A percentile compares a stretch with the other conserved stretches of the same genome.
These are phyloP conservation scores for Isatis lusitanica DNA, from an alignment of 441 rosid genomes.

Conservation along the genomic window DNA sequence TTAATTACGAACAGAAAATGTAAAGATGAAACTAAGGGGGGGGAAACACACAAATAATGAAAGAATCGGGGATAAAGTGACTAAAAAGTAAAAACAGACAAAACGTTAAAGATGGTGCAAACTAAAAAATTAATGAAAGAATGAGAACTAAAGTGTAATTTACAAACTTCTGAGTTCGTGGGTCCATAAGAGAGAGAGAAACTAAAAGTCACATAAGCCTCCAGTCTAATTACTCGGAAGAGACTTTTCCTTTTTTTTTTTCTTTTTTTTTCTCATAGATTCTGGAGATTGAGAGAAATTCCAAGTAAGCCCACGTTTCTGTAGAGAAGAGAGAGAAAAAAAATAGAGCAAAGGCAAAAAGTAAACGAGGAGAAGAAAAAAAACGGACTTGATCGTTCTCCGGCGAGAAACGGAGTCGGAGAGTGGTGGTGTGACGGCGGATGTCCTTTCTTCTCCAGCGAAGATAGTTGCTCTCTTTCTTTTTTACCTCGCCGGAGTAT, in stretches of 20 bases:
- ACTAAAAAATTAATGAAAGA: background rate
- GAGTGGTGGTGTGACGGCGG: conserved; percentile 7
- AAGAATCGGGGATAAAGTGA: background rate
- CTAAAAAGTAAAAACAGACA: background rate
- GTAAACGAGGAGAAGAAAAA: conserved; percentile 28
- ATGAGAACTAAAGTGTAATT: background rate
- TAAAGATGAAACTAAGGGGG: background rate
- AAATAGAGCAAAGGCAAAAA: conserved; percentile 16
- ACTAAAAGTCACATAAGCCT: conserved; percentile 6
- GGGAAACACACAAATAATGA: background rate
- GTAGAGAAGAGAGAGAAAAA: background rate
- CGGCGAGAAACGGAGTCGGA: background rate
- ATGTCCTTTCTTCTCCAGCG: background rate
- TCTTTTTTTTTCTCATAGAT: background rate
- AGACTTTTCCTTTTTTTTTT: conserved; percentile 2
- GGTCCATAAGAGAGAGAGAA: conserved; percentile 31
- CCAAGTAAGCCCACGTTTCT: conserved; percentile 33
- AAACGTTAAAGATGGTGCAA: background rate
- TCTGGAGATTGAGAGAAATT: conserved; percentile 3
- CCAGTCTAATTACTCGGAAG: conserved; percentile 21
- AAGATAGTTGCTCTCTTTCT: background rate
- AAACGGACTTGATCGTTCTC: conserved; percentile 12
- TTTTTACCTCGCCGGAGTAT: background rate
- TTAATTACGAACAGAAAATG: background rate
- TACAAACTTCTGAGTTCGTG: background rate